Evolutionary conservation across 2,329 filamentous ascomycete genomes (phyloP).

Genomic region (Tolypocladium sp.): DNA sequence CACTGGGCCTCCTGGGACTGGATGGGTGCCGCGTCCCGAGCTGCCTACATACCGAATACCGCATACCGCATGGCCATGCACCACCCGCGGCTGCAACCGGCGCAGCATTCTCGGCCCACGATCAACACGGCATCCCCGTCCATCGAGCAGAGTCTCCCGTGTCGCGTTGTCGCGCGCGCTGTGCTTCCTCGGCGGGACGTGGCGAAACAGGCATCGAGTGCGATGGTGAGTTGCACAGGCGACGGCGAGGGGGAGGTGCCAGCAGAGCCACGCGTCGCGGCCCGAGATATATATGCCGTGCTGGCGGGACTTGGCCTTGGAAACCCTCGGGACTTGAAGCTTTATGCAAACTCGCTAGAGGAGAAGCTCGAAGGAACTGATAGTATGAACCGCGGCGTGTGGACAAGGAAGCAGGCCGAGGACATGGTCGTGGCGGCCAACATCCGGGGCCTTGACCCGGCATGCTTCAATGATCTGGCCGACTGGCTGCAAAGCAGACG

Average conservation of each 20-base stretch:
- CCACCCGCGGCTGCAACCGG: not conserved
- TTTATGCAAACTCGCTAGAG: not conserved
- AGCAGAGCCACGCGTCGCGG: not conserved
- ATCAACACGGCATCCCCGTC: not conserved
- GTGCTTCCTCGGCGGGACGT: not conserved
- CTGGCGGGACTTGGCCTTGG: not conserved
- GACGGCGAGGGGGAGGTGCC: not conserved
- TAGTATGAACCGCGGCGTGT: not conserved
- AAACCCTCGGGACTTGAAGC: not conserved
- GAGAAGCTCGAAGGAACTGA: not conserved
- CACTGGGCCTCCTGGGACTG: not conserved
- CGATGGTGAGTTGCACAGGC: not conserved
- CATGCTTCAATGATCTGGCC: constrained; percentile 7
- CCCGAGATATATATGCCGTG: not conserved
- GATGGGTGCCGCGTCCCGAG: not conserved
- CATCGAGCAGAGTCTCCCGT: not conserved
- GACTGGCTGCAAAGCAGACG: constrained; percentile 1
- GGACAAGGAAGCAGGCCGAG: constrained; percentile 7
- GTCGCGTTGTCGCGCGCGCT: not conserved
- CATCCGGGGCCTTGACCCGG: constrained; percentile 5
- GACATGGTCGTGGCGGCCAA: constrained; percentile 7
- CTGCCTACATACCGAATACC: not conserved
- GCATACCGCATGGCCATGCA: not conserved
- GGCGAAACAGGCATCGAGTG: not conserved
- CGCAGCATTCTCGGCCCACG: not conserved